Conservation (phyloP, 371 early-diverging fungal species). For the Gilbertella persicaria region DNA sequence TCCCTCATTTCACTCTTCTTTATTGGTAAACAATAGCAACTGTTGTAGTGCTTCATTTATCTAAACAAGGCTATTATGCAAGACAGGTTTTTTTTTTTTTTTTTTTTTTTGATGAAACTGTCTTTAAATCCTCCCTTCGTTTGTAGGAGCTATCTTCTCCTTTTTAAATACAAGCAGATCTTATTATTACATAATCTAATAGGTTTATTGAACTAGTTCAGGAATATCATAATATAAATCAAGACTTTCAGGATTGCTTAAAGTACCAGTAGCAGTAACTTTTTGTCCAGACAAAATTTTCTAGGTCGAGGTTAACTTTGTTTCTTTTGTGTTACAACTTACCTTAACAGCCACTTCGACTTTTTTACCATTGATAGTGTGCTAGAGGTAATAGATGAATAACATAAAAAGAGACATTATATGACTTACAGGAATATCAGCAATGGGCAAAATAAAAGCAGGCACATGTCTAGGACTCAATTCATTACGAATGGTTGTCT, state of each 20-base stretch:
- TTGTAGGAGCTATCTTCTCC: too few relatives aligned
- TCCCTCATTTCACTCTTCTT: not conserved
- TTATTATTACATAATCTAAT: too few relatives aligned
- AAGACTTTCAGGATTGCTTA: conserved; percentile 89
- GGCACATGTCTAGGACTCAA: conserved; percentile 95
- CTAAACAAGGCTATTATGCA: too few relatives aligned
- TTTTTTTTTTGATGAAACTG: too few relatives aligned
- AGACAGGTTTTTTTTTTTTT: too few relatives aligned
- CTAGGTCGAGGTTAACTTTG: conserved; percentile 11
- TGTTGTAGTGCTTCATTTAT: too few relatives aligned
- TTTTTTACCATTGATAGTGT: conserved; percentile 97
- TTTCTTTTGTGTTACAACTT: conserved; percentile 4
- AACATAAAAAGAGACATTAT: not conserved
- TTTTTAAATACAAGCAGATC: too few relatives aligned
- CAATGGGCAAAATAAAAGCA: conserved; percentile 77
- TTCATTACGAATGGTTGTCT: conserved; percentile 76
- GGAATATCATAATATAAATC: conserved; percentile 75
- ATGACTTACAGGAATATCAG: conserved; percentile 83
- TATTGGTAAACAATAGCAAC: too few relatives aligned
- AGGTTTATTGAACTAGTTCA: conserved; percentile 46
- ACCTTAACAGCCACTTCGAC: conserved; percentile 95
- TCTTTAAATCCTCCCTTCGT: too few relatives aligned
- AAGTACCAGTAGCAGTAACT: conserved; percentile 70
- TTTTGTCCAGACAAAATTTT: conserved; percentile 83
- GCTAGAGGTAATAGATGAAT: conserved; percentile 38